phyloP scores from a whole-genome alignment of 2,329 filamentous ascomycete genomes.

The Fusarium sulawesiense region DNA sequence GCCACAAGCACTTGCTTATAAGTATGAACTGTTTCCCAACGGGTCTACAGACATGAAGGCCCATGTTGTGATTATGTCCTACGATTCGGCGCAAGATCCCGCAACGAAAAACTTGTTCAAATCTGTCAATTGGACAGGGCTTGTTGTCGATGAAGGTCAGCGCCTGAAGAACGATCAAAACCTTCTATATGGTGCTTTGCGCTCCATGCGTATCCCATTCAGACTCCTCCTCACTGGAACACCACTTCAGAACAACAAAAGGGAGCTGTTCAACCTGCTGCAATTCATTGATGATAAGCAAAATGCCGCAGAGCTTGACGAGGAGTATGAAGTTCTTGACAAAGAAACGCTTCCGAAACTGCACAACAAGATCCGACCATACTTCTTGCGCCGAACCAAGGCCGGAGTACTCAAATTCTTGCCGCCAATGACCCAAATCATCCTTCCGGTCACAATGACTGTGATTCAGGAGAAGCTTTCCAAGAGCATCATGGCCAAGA shows the following conservation, averaged over 20 bases:
- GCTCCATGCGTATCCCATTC: conserved; percentile 80
- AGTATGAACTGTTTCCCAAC: conserved; percentile 86
- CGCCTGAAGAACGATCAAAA: conserved; percentile 93
- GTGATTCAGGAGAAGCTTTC: conserved; percentile 93
- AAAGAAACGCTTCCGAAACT: conserved; percentile 84
- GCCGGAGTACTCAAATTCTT: conserved; percentile 90
- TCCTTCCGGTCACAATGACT: conserved; percentile 95
- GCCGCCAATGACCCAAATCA: conserved; percentile 93
- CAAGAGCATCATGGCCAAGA: conserved; percentile 92
- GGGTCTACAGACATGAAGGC: conserved; percentile 77
- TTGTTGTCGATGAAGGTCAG: conserved; percentile 96
- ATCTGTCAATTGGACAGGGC: conserved; percentile 81
- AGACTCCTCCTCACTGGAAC: conserved; percentile 90
- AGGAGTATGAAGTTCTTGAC: conserved; percentile 80
- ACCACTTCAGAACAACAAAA: conserved; percentile 93
- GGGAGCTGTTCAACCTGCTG: conserved; percentile 95
- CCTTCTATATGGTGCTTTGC: conserved; percentile 80
- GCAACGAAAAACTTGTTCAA: conserved; percentile 74
- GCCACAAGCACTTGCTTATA: conserved; percentile 79
- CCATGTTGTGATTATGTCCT: conserved; percentile 94
- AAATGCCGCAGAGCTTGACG: conserved; percentile 79
- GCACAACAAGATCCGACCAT: conserved; percentile 83
- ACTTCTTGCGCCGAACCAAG: conserved; percentile 82
- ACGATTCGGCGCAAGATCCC: conserved; percentile 85
- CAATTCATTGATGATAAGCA: conserved; percentile 85